These are phyloP conservation scores for Elymus sibiricus DNA, from an alignment of 176 grass and related monocot genomes.

Conservation along the genomic window DNA sequence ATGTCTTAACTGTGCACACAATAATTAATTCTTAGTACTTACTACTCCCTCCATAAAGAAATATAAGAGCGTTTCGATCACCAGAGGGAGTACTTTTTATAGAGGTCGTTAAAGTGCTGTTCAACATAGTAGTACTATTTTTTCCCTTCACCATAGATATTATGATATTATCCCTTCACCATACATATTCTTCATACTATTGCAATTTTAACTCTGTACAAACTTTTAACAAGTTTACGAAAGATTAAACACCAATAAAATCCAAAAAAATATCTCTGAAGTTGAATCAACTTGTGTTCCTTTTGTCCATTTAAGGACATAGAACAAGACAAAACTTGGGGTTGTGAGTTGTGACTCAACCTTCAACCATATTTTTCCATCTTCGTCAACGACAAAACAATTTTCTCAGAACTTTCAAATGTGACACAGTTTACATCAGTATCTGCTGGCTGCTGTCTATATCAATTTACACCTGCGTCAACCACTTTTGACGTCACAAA, in stretches of 20 bases:
- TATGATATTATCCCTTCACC: neutral
- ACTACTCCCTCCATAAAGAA: too few relatives aligned
- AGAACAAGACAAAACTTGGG: neutral
- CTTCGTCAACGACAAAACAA: neutral
- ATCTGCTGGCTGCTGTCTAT: neutral
- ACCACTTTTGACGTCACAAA: neutral
- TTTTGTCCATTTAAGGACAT: neutral
- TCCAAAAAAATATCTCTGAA: neutral
- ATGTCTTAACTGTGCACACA: neutral
- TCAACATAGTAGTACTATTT: neutral
- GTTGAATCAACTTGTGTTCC: neutral
- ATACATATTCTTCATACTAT: neutral
- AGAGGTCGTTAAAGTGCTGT: neutral
- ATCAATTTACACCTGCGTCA: neutral
- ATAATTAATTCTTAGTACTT: neutral
- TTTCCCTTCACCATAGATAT: neutral
- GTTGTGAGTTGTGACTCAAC: neutral
- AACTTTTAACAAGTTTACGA: neutral
- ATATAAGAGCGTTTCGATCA: too few relatives aligned
- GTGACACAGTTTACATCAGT: neutral
- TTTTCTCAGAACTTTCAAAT: neutral
- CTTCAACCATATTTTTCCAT: neutral
- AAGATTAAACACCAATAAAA: neutral
- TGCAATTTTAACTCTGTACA: neutral
- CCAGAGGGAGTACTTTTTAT: neutral